Evolutionary conservation across 208 protist species (phyloP), one percentile per base, ranked within the genome.

Genomic region (Vickermania spadyakhi): DNA sequence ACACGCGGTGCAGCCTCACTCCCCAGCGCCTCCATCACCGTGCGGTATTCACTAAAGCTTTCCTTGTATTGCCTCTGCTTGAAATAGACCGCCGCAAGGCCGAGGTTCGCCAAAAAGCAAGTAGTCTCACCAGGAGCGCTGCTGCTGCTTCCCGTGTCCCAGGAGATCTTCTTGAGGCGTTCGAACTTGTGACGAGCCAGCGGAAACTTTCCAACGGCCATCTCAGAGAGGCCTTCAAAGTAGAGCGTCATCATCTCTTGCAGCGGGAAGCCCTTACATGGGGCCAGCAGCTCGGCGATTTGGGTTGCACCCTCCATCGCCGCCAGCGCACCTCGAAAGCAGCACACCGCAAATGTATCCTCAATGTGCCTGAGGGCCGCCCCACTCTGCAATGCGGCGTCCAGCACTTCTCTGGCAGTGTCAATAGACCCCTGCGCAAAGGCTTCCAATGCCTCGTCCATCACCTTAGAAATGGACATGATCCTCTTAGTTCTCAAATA

Each of bases 241-340:
- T 94, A 94, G 49, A 52, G 72, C 63, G 69, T 70, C 54, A 82
- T 63, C 0, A 75, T 64, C 7, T 64, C 70, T 41, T 72, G 50
- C 52, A 75, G 56, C 22, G 53, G 28, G 21, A 45, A 64, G 2
- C 45, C 7, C 0, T 58, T 49, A 1, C 30, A 64, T 41, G 65
- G 70, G 1, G 69, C 36, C 68, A 79, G 66, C 31, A 70, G 55
- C 45, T 25, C 36, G 2, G 55, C 31, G 51, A 73, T 52, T 13
- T 78, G 61, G 11, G 58, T 53, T 56, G 72, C 81, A 36, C 84
- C 88, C 23, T 84, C 66, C 88, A 94, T 88, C 14, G 83, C 88
- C 0, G 80, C 81, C 22, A 92, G 59, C 25, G 84, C 79, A 13
- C 84, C 84, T 18, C 73, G 82, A 30, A 91, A 69, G 63, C 84